Base-by-base conservation (phyloP, 257 asterid genomes). In the Solanum medicagineum region DNA sequence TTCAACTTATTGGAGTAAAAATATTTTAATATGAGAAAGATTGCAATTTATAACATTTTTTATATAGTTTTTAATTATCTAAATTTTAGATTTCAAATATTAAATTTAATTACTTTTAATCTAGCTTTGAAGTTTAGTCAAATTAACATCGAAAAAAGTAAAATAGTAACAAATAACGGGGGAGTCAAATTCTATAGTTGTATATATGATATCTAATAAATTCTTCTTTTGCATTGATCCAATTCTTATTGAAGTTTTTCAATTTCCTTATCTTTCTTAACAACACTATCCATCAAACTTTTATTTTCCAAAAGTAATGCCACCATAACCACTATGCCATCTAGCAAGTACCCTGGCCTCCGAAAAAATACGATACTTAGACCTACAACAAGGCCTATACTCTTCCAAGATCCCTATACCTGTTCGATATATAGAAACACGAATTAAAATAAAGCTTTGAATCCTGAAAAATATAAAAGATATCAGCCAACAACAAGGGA, bases 261-360 rank as follows among this genome's bases (percentile, higher is more conserved):
- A 32, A 89, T 86, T n/a, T 81, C 51, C 63, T 70, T 44, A 85
- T 89, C 85, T 75, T 89, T 89, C 40, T 89, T 87, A 74, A 81
- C 84, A 36, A 86, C 66, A 20, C 40, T 82, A 12, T 86, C 87
- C 77, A 75, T 24, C 53, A 89, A 87, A 24, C 84, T 86, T 26
- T 36, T 45, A 49, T 89, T 89, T 29, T 89, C 91, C 65, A 88
- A 51, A 74, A 85, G 4, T 84, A 88, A 65, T 22, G 91, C 89
- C 86, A 86, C 89, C 55, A 83, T 49, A 42, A 88, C 36, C 11
- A 88, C 91, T 14, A 86, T 26, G 7, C 84, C 87, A 80, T 88
- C 91, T 26, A 88, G 65, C 80, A 86, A 84, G 36, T 85, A 86
- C 8, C 91, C 91, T 0, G 89, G 87, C 3, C 87, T 29, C 1